Base-by-base conservation (phyloP, 257 asterid species). In the Jacaranda copaia region DNA sequence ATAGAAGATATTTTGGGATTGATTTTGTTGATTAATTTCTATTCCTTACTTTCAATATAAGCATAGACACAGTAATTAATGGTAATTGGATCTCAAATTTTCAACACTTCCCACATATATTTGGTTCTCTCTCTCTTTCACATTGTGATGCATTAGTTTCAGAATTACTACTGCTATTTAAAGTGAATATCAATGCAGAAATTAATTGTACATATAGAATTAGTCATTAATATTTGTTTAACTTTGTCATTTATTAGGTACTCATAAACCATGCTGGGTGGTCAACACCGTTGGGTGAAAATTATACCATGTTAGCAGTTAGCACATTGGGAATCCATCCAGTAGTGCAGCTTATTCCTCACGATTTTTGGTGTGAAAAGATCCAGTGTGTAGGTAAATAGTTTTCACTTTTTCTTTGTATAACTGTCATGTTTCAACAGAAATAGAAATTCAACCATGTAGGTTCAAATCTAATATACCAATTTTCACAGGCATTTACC, bases 91-190 rank as follows among this genome's bases (percentile, higher is more conserved):
- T 57, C 72, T 35, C 77, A 66, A 81, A 81, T 79, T 10, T 79
- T 15, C 8, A 42, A 60, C 67, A 72, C 56, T 77, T 64, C 71
- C 45, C 70, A 46, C 59, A 72, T 49, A 19, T 67, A 60, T 56
- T 19, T 46, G 60, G 61, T 55, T 55, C 61, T 75, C 69, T 75
- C 71, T 56, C 72, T 63, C 57, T 65, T 40, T 35, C 42, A 62
- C 69, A 53, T 80, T 72, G 70, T 58, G 78, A 61, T 59, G 70
- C 80, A 81, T 81, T 77, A 67, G 72, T 51, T 67, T 32, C 55
- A 16, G n/a, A 52, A 63, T 65, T 76, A 72, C 73, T 68, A 42
- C 35, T 51, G 55, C 67, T 39, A 69, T 64, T 76, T 59, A 72
- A 25, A 72, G 72, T 77, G 48, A 45, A 65, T 66, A 59, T 66